A percentile compares a stretch with the other conserved stretches of the same genome.
Conservation (phyloP, 768 basidiomycete genomes). For the Amanita rubescens region DNA sequence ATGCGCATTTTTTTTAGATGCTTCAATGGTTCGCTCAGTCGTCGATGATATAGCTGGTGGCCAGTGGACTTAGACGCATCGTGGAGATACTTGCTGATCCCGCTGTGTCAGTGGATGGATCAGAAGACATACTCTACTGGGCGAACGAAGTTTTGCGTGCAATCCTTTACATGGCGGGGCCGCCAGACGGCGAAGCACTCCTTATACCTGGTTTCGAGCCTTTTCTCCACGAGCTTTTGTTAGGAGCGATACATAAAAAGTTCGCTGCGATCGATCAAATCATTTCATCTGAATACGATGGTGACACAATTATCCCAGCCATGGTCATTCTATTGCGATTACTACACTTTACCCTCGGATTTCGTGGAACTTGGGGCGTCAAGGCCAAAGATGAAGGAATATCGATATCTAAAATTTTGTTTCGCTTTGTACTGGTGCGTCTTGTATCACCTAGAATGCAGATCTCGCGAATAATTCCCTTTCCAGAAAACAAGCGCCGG, state of each 20-base stretch:
- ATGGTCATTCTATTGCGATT: slow-evolving; percentile 57
- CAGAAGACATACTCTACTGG: slow-evolving; percentile 38
- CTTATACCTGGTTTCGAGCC: slow-evolving; percentile 44
- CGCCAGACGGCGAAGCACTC: slow-evolving; percentile 41
- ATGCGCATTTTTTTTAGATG: slow-evolving; percentile 7
- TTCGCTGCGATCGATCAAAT: slow-evolving; percentile 28
- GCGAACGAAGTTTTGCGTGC: slow-evolving; percentile 66
- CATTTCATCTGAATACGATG: background rate
- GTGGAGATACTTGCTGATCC: slow-evolving; percentile 42
- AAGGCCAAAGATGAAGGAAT: slow-evolving; percentile 39
- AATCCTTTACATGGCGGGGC: slow-evolving; percentile 60
- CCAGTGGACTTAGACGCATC: slow-evolving; percentile 64
- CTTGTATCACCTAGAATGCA: background rate
- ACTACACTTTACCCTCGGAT: slow-evolving; percentile 67
- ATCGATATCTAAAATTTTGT: slow-evolving; percentile 34
- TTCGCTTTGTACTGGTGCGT: slow-evolving; percentile 48
- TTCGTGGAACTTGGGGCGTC: slow-evolving; percentile 50
- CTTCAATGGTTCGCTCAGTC: background rate
- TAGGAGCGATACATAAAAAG: slow-evolving; percentile 40
- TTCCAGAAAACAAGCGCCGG: slow-evolving; percentile 49
- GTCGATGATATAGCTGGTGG: slow-evolving; percentile 50
- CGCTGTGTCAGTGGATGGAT: slow-evolving; percentile 17
- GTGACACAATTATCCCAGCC: slow-evolving; percentile 10
- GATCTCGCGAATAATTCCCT: background rate
- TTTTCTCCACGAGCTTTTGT: slow-evolving; percentile 49